Evolutionary conservation across 768 basidiomycete genomes (phyloP).

Genomic region (Mycena latifolia): DNA sequence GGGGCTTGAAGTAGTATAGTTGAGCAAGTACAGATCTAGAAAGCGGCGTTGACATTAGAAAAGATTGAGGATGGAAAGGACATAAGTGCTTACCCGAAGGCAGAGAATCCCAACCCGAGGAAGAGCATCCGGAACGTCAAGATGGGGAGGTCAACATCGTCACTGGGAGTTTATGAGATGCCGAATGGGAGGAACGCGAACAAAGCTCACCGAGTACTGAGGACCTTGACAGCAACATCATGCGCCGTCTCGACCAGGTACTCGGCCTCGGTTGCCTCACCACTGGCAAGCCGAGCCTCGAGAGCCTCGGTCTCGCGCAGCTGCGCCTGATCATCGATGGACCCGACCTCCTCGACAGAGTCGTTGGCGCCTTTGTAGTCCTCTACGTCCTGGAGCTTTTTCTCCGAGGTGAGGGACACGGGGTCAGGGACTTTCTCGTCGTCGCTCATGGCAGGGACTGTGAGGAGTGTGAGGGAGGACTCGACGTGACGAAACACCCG

Average conservation of each 20-base stretch:
- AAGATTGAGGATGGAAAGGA: too few relatives aligned
- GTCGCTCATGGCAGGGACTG: conserved; percentile 26
- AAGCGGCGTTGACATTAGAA: too few relatives aligned
- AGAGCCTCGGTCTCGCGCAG: conserved; percentile 32
- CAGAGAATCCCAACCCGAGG: conserved; percentile 54
- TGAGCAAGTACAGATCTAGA: conserved; percentile 45
- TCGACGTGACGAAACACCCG: too few relatives aligned
- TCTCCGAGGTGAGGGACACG: conserved; percentile 27
- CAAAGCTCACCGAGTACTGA: conserved; percentile 34
- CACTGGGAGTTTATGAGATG: conserved; percentile 39
- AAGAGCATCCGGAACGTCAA: conserved; percentile 56
- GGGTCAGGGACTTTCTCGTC: conserved; percentile 23
- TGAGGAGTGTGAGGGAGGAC: too few relatives aligned
- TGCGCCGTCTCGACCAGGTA: conserved; percentile 51
- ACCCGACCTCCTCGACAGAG: conserved; percentile 21
- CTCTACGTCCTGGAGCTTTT: conserved; percentile 21
- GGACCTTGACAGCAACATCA: conserved; percentile 55
- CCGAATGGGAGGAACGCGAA: neutral
- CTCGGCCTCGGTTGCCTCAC: conserved; percentile 49
- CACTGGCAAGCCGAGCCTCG: conserved; percentile 46
- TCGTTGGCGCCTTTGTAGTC: conserved; percentile 24
- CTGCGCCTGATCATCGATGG: conserved; percentile 26
- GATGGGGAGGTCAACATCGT: conserved; percentile 51
- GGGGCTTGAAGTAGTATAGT: conserved; percentile 54
- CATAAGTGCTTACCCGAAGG: conserved; percentile 51